Evolutionary conservation across 1,284 basidiomycete genomes (phyloP).

Genomic region (Naganishia liquefaciens): DNA sequence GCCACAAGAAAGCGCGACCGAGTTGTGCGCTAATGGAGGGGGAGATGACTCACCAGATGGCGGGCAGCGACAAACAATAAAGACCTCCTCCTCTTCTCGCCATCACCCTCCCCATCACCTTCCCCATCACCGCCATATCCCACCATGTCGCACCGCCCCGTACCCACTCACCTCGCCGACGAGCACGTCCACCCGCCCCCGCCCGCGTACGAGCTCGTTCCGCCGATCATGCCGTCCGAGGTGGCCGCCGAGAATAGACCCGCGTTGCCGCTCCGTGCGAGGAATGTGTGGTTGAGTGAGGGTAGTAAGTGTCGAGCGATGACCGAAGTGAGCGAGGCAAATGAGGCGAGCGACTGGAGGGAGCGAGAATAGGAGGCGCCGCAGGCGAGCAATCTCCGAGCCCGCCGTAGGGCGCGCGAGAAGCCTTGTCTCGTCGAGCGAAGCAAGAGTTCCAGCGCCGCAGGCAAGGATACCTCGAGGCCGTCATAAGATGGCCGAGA

Average conservation of each 20-base stretch:
- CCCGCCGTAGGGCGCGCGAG: no score
- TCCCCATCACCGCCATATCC: no score
- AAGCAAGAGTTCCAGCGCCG: no score
- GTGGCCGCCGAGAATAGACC: slow-evolving; percentile 16
- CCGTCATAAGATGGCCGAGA: no score
- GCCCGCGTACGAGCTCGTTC: slow-evolving; percentile 19
- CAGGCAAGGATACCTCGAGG: no score
- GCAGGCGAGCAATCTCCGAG: no score
- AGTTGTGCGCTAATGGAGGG: no score
- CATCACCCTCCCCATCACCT: no score
- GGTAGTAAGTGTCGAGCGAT: slow-evolving; percentile 16
- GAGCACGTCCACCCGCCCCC: slow-evolving; percentile 2
- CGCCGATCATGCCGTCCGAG: slow-evolving; percentile 11
- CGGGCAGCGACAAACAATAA: not conserved
- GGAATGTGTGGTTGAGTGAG: slow-evolving; percentile 24
- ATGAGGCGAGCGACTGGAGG: no score
- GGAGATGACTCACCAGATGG: not conserved
- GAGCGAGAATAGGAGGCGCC: no score
- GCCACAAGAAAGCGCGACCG: no score
- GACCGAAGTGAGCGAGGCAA: not conserved
- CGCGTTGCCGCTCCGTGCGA: slow-evolving; percentile 25
- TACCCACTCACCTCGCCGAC: slow-evolving; percentile 1
- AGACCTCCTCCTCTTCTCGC: not conserved
- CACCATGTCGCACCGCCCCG: not conserved
- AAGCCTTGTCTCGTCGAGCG: no score